Evolutionary conservation across 345 rosid species (phyloP).

Genomic region (Brassica incana): DNA sequence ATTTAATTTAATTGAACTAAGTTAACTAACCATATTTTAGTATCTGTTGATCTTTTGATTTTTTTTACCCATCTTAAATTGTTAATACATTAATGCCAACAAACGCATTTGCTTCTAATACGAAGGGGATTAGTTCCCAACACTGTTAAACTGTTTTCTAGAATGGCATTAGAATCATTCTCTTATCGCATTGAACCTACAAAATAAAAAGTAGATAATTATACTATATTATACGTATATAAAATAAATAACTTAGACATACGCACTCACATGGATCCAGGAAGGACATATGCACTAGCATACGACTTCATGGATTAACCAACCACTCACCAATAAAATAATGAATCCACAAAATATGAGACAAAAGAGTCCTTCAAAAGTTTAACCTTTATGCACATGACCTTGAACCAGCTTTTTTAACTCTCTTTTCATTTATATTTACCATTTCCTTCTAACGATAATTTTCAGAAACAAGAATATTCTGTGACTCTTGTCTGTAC

Average conservation of each 20-base stretch:
- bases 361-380: conserved; percentile 40
- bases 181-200: neutral
- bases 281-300: conserved; percentile 30
- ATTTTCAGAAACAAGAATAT: neutral
- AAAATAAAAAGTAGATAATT: neutral
- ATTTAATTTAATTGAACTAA: neutral
- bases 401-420: conserved; percentile 10
- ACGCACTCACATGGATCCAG: conserved; percentile 30
- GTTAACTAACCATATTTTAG: neutral
- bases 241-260: neutral
- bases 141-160: neutral
- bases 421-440: neutral
- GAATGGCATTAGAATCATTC: neutral
- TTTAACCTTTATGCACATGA: conserved; percentile 36
- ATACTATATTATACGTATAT: neutral
- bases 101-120: neutral
- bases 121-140: neutral
- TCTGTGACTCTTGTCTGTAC: neutral
- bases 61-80: neutral
- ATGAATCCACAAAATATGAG: conserved; percentile 20
- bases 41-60: neutral
- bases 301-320: conserved; percentile 24
- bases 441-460: conserved; percentile 10
- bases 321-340: conserved; percentile 23
- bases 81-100: neutral